Evolutionary conservation across 768 basidiomycete genomes (phyloP), one percentile per base, ranked within the genome.

Genomic region (Tylopilus balloui): DNA sequence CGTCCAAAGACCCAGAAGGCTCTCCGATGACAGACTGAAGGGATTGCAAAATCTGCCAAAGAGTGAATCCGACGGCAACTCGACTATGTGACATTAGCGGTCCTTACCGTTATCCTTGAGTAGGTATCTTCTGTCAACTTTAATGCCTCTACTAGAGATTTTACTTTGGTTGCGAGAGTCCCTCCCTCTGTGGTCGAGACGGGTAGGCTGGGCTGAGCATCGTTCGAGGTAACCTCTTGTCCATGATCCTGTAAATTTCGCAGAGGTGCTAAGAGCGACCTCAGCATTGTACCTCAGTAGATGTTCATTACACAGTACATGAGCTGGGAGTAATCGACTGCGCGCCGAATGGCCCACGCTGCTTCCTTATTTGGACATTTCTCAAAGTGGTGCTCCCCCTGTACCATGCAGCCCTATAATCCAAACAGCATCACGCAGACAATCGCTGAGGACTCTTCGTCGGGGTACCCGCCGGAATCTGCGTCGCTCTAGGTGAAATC

Each of bases 11-110:
- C 36, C 64, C 70, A 2, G 73, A 62, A 56, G 87, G 83, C 63
- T 88, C 80, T 14, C 74, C 71, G 73, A 91, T 74, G 20, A 85
- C 79, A 14, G 80, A 72, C 46, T 81, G 78, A 34, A 92, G 81
- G 60, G 88, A 85, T 17, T 71, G 69, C 48, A 89, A 63, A 31
- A 81, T 75, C 87, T 88, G 47, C 27, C 20, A 32, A 51, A 29
- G 19, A 17, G 7, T 50, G 36, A 48, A 41, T 40, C 21, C 11
- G 43, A 42, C 28, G 13, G 40, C 2, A 5, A 19, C 20, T 17
- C n/a, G 10, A 8, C 39, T 17, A 13, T 8, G 19, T 27, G 32
- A 35, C 11, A 15, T 7, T 13, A 19, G n/a, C n/a, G n/a, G 37
- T 23, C 65, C 71, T 51, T 58, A 88, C 87, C 75, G 81, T 78